These are phyloP conservation scores for Stephania japonica DNA, from an alignment of 164 flowering plant genomes.

Conservation along the genomic window DNA sequence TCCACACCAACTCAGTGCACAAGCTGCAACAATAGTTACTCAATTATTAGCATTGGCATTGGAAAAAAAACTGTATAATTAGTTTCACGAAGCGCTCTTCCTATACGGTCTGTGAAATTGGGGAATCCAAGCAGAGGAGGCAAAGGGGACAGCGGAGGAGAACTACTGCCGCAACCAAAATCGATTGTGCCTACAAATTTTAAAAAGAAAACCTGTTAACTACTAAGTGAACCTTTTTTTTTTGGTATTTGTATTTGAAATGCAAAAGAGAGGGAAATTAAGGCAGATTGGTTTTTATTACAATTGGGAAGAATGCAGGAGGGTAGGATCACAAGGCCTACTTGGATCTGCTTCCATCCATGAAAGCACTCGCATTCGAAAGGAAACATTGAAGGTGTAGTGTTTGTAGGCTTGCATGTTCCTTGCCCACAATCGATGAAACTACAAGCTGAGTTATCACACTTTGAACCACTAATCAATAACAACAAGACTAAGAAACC, in stretches of 20 bases:
- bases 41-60: not conserved
- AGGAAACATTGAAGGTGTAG: slow-evolving; percentile 6
- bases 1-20: slow-evolving; percentile 33
- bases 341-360: slow-evolving; percentile 38
- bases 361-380: slow-evolving; percentile 35
- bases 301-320: slow-evolving; percentile 30
- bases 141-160: slow-evolving; percentile 15
- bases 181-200: slow-evolving; percentile 31
- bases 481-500: not conserved
- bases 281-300: not conserved
- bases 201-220: not conserved
- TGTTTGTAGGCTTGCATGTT: slow-evolving; percentile 23
- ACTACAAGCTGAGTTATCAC: slow-evolving; percentile 13
- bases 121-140: slow-evolving; percentile 18
- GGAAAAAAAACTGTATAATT: not conserved
- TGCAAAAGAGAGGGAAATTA: too few species aligned
- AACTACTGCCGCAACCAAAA: slow-evolving; percentile 20
- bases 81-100: not conserved
- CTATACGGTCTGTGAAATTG: slow-evolving; percentile 18
- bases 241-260: too few species aligned
- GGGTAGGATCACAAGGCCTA: slow-evolving; percentile 20
- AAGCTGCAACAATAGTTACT: slow-evolving; percentile 21
- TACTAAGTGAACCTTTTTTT: not conserved
- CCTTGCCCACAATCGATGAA: slow-evolving; percentile 38
- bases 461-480: not conserved